phyloP scores from a whole-genome alignment of 768 basidiomycete species.

The Floccularia luteovirens region DNA sequence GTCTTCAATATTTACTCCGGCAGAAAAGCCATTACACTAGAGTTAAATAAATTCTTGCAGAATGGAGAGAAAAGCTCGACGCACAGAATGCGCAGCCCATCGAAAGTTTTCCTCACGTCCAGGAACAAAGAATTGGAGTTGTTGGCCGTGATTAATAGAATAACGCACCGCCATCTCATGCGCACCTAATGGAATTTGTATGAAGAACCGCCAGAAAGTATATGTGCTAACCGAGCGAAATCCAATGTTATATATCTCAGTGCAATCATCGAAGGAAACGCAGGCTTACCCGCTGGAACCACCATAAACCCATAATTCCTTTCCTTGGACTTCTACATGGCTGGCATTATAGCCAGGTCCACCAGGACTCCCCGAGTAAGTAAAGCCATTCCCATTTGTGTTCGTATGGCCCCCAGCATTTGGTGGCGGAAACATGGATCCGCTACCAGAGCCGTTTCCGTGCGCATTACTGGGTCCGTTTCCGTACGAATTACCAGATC shows the following conservation, averaged over 20 bases:
- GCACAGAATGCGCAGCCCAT: conserved; percentile 82
- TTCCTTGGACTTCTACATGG: conserved; percentile 41
- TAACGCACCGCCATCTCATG: conserved; percentile 77
- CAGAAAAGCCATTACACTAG: conserved; percentile 84
- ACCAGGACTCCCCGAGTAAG: conserved; percentile 11
- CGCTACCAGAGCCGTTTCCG: too few relatives aligned
- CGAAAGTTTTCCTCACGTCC: conserved; percentile 78
- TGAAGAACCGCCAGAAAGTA: conserved; percentile 92
- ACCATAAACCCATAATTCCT: conserved; percentile 67
- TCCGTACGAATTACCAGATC: too few relatives aligned
- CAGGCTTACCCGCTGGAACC: conserved; percentile 41
- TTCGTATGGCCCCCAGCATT: not conserved
- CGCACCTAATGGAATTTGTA: conserved; percentile 67
- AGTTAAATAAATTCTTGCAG: conserved; percentile 1
- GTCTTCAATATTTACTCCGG: conserved; percentile 85
- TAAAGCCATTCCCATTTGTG: not conserved
- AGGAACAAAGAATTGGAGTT: conserved; percentile 79
- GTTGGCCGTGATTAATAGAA: conserved; percentile 72
- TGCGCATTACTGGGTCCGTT: too few relatives aligned
- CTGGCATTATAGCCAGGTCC: conserved; percentile 24
- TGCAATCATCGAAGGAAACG: not conserved
- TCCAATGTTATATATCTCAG: not conserved
- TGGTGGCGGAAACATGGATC: not conserved
- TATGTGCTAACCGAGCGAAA: conserved; percentile 46
- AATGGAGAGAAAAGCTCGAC: conserved; percentile 14